Percentiles rank a stretch among this genome's conserved stretches.
phyloP scores from a whole-genome alignment of 768 basidiomycete species.

The Neoboletus brunneissimus region DNA sequence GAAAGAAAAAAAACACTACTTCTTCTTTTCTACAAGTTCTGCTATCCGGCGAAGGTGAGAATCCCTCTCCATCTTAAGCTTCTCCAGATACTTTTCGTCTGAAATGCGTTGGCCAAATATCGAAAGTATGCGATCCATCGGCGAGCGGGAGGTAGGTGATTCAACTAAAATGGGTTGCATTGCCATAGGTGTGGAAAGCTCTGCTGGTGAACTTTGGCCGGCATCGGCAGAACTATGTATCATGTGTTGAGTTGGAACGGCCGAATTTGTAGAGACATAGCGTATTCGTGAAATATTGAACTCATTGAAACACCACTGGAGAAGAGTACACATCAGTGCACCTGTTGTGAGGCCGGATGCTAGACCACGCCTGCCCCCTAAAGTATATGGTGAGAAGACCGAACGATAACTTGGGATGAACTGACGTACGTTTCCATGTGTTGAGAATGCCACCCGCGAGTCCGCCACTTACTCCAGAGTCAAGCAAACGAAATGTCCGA shows the following conservation, averaged over 20 bases:
- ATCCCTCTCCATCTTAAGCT: slow-evolving; percentile 56
- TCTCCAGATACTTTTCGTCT: slow-evolving; percentile 69
- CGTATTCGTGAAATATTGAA: slow-evolving; percentile 57
- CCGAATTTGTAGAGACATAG: slow-evolving; percentile 42
- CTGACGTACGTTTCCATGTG: slow-evolving; percentile 52
- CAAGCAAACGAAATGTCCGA: slow-evolving; percentile 58
- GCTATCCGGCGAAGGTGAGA: slow-evolving; percentile 54
- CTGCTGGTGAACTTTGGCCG: background rate
- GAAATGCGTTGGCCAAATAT: slow-evolving; percentile 44
- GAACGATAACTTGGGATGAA: background rate
- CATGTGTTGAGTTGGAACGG: background rate
- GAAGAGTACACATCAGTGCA: slow-evolving; percentile 51
- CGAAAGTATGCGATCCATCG: slow-evolving; percentile 39
- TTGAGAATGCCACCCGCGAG: slow-evolving; percentile 59
- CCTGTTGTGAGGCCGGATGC: slow-evolving; percentile 60
- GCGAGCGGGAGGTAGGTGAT: slow-evolving; percentile 5
- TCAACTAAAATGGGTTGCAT: slow-evolving; percentile 16
- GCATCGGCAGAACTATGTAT: background rate
- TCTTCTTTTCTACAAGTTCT: slow-evolving; percentile 46
- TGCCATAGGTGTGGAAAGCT: slow-evolving; percentile 1
- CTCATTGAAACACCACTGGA: slow-evolving; percentile 75
- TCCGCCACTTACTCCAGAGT: slow-evolving; percentile 72
- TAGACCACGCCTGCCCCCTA: slow-evolving; percentile 62
- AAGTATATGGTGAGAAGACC: slow-evolving; percentile 5
- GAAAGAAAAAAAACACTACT: slow-evolving; percentile 2